Base-by-base conservation (phyloP, 768 basidiomycete genomes). In the Mycena latifolia region DNA sequence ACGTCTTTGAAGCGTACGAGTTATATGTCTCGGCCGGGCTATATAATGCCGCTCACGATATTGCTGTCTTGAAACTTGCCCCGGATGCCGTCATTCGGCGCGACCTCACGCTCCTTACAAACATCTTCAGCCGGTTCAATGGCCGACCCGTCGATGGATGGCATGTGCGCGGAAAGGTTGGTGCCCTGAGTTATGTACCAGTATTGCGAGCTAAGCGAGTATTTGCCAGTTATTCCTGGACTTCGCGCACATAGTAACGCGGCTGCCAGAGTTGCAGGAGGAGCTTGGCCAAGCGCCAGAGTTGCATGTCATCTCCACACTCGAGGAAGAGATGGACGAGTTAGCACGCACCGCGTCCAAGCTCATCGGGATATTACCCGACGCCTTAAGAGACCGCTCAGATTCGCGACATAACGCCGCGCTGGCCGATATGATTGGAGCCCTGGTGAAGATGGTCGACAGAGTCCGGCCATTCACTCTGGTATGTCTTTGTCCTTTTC, bases 21-120 rank as follows among this genome's bases (percentile, higher is more conserved):
- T 80, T 91, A 27, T 92, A 92, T 75, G 79, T 94, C 53, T 75
- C 86, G 28, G 94, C 94, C 2, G 88, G 88, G 22, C 75, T 89
- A 35, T 91, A 88, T 67, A 85, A 89, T 62, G 78, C 87, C 6
- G 96, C 97, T 0, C 96, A 98, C 74, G 86, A 89, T 52, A 82
- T 99, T 46, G 93, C 93, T n/a, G 83, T 96, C 31, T 77, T 83
- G n/a, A 90, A 96, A 65, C 86, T 99, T 10, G 94, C 92, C 8
- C 93, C 95, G 1, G 97, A 98, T 69, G 94, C 92, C 0, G 83
- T 98, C 59, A 84, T 98, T 31, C 82, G 89, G 11, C 83, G 84
- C 46, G 91, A 92, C 73, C 71, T 81, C 10, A 86, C 84, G 3
- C 81, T 97, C 15, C 78, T 98, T 25, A 81, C 82, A 37, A 83